Base-by-base conservation (phyloP, 192 early-diverging fungal genomes). In the Linnemannia schmuckeri region DNA sequence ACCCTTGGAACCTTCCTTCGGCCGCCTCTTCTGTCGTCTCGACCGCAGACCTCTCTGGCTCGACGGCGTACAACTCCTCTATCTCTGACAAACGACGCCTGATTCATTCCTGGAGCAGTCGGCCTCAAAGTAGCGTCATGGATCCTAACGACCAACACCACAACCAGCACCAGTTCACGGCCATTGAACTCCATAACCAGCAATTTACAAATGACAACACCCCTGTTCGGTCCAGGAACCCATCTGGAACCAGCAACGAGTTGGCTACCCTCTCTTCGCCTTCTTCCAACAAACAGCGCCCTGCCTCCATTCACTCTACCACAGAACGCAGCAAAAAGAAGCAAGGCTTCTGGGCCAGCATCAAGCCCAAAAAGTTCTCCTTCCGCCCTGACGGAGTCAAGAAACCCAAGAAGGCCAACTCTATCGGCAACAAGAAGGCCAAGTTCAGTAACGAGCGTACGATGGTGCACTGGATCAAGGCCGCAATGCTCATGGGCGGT, bases 401-500 rank as follows among this genome's bases (percentile, higher is more conserved):
- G 9, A 76, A 46, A 27, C 72, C 54, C 27, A 38, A 42, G 15
- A 78, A 70, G 27, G 10, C 76, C 1, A 24, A 83, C 46, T 78
- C 82, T 61, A 12, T 75, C n/a, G 77, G 72, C 3, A 75, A 83
- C 77, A 78, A 78, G 38, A 83, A 74, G 61, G 77, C 77, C 40
- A 78, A 74, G 63, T 83, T 78, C 72, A 78, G 71, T 12, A 78
- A 75, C 47, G 76, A 83, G 71, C 54, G 82, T 13, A 83, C 72
- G 24, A 63, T 78, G 76, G 63, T 78, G 12, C 77, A 78, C 55
- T 83, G 82, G 82, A 78, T 83, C 35, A 78, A 83, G 46, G 71
- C 76, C 12, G 72, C 76, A 4, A 74, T 83, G 81, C 41, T 74
- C 30, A 40, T 82, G 37, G 81, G 81, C 22, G 44, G 47, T 37